Percentiles rank a stretch among this genome's conserved stretches.
These are phyloP conservation scores for Betula pendula DNA, from an alignment of 306 rosid genomes.

Conservation along the genomic window DNA sequence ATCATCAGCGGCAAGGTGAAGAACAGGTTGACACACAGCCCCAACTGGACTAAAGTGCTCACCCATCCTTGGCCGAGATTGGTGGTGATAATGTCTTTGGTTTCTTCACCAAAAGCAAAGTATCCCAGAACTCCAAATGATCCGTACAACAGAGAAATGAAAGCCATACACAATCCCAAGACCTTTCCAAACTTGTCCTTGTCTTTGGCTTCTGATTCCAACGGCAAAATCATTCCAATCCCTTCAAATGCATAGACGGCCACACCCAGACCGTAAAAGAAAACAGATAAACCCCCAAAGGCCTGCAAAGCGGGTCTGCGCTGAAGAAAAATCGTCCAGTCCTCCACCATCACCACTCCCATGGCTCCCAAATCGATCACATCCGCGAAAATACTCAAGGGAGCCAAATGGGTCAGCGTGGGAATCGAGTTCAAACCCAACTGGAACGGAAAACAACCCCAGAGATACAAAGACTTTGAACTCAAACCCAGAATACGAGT, in stretches of 20 bases:
- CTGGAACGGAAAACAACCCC: constrained; percentile 73
- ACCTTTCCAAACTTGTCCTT: constrained; percentile 62
- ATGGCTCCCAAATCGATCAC: constrained; percentile 58
- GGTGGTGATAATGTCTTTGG: constrained; percentile 67
- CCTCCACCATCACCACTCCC: constrained; percentile 66
- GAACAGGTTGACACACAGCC: constrained; percentile 63
- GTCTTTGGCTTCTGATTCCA: constrained; percentile 60
- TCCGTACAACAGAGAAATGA: constrained; percentile 59
- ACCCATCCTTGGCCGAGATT: constrained; percentile 61
- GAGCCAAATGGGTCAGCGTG: constrained; percentile 70
- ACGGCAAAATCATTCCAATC: constrained; percentile 64
- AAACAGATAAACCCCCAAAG: constrained; percentile 58
- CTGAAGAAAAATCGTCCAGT: constrained; percentile 38
- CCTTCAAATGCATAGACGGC: constrained; percentile 81
- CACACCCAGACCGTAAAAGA: constrained; percentile 71
- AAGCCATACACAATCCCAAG: constrained; percentile 50
- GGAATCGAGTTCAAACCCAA: constrained; percentile 63
- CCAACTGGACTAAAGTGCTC: constrained; percentile 58
- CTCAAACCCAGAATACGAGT: constrained; percentile 39
- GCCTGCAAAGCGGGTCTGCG: constrained; percentile 46
- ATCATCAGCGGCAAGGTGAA: constrained; percentile 73
- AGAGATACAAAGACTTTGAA: constrained; percentile 48
- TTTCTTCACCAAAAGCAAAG: constrained; percentile 73
- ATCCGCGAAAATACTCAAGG: constrained; percentile 71
- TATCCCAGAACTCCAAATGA: constrained; percentile 68